These are phyloP conservation scores for Zizania palustris DNA, from an alignment of 202 grass and related monocot species.

Conservation along the genomic window DNA sequence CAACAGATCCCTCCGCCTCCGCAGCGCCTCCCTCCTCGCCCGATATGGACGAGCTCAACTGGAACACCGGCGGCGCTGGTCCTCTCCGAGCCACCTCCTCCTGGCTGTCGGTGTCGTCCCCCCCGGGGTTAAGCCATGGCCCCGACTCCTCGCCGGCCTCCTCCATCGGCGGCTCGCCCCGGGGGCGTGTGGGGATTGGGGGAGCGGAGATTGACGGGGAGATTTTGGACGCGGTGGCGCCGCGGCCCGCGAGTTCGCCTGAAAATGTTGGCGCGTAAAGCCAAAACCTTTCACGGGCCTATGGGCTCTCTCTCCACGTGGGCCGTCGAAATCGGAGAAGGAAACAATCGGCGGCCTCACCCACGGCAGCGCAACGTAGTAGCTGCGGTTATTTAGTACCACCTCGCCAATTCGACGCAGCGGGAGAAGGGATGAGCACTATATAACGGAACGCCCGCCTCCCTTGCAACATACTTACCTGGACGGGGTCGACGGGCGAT, in stretches of 20 bases:
- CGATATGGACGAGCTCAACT: slow-evolving; percentile 26
- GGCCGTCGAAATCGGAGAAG: neutral
- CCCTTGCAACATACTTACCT: slow-evolving; percentile 45
- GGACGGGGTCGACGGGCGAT: slow-evolving; percentile 52
- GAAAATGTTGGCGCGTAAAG: slow-evolving; percentile 31
- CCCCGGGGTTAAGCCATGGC: neutral
- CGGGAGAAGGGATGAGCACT: neutral
- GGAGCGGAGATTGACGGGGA: neutral
- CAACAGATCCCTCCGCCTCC: slow-evolving; percentile 26
- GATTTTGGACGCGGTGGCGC: slow-evolving; percentile 20
- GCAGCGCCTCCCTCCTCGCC: neutral
- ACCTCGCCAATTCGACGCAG: neutral
- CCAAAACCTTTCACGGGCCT: neutral
- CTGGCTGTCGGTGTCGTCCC: neutral
- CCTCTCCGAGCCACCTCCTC: neutral
- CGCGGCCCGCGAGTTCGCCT: neutral
- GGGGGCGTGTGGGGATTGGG: slow-evolving; percentile 28
- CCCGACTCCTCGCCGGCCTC: slow-evolving; percentile 19
- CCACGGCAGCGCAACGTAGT: neutral
- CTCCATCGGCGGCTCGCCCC: slow-evolving; percentile 23
- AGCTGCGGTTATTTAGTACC: slow-evolving; percentile 48
- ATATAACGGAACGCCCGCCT: neutral
- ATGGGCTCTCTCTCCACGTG: neutral
- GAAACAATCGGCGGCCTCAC: neutral
- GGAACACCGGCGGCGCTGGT: neutral